Percentiles rank a stretch among this genome's conserved stretches.
These are phyloP conservation scores for Trichosporon inkin DNA, from an alignment of 1,284 basidiomycete genomes.

Conservation along the genomic window DNA sequence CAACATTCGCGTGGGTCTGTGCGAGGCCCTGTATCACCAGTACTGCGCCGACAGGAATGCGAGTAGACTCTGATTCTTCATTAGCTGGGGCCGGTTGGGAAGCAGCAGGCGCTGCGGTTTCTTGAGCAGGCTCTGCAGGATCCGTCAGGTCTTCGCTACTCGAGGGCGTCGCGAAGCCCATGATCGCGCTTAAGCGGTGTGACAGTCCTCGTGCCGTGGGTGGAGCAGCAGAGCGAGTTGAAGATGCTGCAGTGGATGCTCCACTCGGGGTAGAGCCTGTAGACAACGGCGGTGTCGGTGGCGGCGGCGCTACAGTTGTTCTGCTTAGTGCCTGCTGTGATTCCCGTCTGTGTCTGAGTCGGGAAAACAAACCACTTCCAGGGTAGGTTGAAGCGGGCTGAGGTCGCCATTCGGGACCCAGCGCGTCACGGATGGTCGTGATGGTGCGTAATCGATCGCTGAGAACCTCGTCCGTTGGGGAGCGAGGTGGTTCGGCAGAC, in stretches of 20 bases:
- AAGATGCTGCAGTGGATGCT: background rate
- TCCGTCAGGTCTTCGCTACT: constrained; percentile 8
- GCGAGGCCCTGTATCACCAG: constrained; percentile 49
- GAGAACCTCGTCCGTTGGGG: constrained; percentile 30
- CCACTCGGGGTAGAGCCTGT: background rate
- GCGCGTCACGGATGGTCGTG: constrained; percentile 30
- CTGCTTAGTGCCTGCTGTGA: background rate
- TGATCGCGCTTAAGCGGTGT: constrained; percentile 24
- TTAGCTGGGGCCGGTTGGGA: background rate
- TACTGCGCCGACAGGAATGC: constrained; percentile 41
- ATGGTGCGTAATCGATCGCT: constrained; percentile 34
- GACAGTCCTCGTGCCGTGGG: constrained; percentile 8
- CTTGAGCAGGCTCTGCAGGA: background rate
- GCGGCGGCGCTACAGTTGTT: background rate
- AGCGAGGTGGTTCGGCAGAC: constrained; percentile 9
- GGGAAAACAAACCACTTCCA: constrained; percentile 1
- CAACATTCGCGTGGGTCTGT: constrained; percentile 37
- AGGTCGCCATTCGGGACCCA: constrained; percentile 20
- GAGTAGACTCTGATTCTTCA: constrained; percentile 1
- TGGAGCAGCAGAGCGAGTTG: background rate
- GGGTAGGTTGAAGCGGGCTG: background rate
- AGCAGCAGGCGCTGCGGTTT: background rate
- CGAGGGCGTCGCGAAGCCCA: constrained; percentile 20
- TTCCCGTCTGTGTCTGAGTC: background rate
- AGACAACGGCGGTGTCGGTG: constrained; percentile 10